Percentiles rank a stretch among this genome's conserved stretches.
Evolutionary conservation across 345 rosid species (phyloP).

Genomic region (Hibiscus mutabilis): DNA sequence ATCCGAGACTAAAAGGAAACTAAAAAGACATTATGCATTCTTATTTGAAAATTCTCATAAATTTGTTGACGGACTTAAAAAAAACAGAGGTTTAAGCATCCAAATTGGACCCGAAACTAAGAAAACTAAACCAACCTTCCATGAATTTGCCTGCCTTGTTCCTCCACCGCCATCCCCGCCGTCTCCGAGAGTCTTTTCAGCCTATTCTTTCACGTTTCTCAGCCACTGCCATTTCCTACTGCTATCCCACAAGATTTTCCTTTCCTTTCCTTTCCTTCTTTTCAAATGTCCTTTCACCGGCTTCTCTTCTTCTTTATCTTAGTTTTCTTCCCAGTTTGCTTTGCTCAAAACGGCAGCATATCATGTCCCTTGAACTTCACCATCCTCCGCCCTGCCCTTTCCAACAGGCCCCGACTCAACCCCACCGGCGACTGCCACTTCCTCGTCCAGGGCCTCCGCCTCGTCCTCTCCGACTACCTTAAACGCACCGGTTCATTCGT

Average conservation of each 20-base stretch:
- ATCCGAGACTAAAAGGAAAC: too few relatives aligned
- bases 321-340: constrained; percentile 1
- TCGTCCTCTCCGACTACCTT: not conserved
- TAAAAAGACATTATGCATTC: too few relatives aligned
- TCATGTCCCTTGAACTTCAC: constrained; percentile 68
- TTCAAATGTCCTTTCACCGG: not conserved
- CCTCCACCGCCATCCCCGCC: not conserved
- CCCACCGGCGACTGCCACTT: not conserved
- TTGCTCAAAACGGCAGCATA: constrained; percentile 26
- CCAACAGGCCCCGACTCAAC: not conserved
- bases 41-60: too few relatives aligned
- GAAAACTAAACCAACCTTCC: not conserved
- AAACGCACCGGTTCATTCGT: not conserved
- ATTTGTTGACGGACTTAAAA: not conserved
- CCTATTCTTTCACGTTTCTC: not conserved
- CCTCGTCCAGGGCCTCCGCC: not conserved
- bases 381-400: constrained; percentile 25
- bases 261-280: too few relatives aligned
- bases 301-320: constrained; percentile 12
- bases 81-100: not conserved
- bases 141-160: not conserved
- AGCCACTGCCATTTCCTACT: too few relatives aligned
- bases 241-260: too few relatives aligned
- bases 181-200: not conserved
- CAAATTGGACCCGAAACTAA: not conserved